Evolutionary conservation across 805 yeast genomes (phyloP).

Genomic region (Yamadazyma kitorensis): DNA sequence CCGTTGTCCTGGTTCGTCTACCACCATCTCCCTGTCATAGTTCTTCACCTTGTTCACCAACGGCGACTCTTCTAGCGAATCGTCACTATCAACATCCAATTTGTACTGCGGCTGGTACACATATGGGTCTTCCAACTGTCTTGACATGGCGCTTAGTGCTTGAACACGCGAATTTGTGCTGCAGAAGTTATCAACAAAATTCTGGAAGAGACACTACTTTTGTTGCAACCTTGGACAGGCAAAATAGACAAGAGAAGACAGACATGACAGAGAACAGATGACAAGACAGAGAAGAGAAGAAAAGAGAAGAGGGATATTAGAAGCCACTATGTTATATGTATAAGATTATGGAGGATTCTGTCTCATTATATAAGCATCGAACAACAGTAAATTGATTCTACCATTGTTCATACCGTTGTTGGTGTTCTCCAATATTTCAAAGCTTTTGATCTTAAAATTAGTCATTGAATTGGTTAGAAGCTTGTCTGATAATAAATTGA

Average conservation of each 20-base stretch:
- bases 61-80: conserved; percentile 7
- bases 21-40: not conserved
- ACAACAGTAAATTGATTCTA: conserved; percentile 34
- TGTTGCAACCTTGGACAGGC: no score
- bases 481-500: conserved; percentile 11
- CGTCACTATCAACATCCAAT: conserved; percentile 5
- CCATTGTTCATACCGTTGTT: conserved; percentile 26
- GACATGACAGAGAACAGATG: no score
- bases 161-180: no score
- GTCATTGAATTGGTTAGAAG: not conserved
- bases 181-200: no score
- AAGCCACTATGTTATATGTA: no score
- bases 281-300: no score
- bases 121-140: conserved; percentile 2
- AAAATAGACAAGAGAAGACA: no score
- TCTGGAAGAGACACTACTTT: no score
- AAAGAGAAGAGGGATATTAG: no score
- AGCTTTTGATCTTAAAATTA: conserved; percentile 31
- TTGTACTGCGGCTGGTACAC: not conserved
- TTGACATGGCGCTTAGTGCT: no score
- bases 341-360: conserved; percentile 33
- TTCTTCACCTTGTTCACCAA: conserved; percentile 5
- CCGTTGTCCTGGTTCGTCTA: no score
- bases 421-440: conserved; percentile 36
- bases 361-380: conserved; percentile 40